phyloP scores from a whole-genome alignment of 2,329 filamentous ascomycete species.

The Cercospora sp. region DNA sequence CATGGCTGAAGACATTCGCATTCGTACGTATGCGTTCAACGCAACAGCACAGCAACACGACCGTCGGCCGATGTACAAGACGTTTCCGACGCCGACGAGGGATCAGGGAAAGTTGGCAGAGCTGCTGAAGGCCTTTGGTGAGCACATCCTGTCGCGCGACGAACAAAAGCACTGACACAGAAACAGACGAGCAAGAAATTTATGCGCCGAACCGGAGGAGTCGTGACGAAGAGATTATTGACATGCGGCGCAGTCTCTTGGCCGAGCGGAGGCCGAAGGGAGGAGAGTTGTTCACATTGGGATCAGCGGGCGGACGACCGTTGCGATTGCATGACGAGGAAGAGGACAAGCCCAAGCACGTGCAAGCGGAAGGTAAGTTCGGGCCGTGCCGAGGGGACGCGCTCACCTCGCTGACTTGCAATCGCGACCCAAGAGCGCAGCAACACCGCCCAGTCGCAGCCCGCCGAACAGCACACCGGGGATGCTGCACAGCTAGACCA shows the following conservation, averaged over 20 bases:
- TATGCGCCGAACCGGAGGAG: neutral
- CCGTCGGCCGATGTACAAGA: slow-evolving; percentile 7
- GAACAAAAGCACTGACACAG: neutral
- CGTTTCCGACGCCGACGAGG: slow-evolving; percentile 8
- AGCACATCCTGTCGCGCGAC: neutral
- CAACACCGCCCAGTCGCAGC: neutral
- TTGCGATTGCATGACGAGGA: slow-evolving; percentile 3
- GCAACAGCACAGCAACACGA: neutral
- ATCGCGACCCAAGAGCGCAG: neutral
- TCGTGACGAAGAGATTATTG: neutral
- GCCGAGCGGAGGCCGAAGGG: neutral
- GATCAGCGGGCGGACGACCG: slow-evolving; percentile 5
- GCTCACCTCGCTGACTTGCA: slow-evolving; percentile 1
- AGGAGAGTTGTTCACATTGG: neutral
- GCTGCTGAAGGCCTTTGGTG: slow-evolving; percentile 14
- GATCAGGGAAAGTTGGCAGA: slow-evolving; percentile 13
- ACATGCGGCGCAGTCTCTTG: slow-evolving; percentile 2
- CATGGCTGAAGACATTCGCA: slow-evolving; percentile 22
- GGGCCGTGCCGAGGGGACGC: neutral
- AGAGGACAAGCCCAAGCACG: neutral
- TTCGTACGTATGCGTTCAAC: slow-evolving; percentile 20
- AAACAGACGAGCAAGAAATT: slow-evolving; percentile 10
- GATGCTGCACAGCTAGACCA: neutral
- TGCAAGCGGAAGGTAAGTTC: neutral
- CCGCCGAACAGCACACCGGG: neutral